Evolutionary conservation across 2,329 filamentous ascomycete species (phyloP).

Genomic region (Cladosporium austrohemisphaericum): DNA sequence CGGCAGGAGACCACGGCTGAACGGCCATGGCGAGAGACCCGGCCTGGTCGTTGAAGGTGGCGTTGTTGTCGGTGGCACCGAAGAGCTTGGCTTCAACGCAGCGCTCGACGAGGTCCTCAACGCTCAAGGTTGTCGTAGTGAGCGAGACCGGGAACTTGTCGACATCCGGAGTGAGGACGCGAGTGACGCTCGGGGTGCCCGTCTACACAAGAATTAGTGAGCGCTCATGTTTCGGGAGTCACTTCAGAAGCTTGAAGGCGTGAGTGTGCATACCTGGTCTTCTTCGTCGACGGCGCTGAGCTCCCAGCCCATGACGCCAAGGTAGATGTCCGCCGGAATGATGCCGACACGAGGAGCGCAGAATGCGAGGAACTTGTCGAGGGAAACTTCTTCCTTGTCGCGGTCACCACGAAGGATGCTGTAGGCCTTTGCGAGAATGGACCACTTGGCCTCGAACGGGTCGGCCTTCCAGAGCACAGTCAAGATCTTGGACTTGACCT

Average conservation of each 20-base stretch:
- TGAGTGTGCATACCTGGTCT: conserved; percentile 12
- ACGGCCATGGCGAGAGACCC: conserved; percentile 24
- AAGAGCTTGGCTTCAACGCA: conserved; percentile 29
- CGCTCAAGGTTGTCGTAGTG: conserved; percentile 30
- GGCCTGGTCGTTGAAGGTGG: conserved; percentile 16
- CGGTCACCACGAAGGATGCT: conserved; percentile 51
- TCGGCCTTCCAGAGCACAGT: conserved; percentile 50
- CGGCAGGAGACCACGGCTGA: neutral
- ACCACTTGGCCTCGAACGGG: conserved; percentile 50
- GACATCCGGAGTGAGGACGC: conserved; percentile 20
- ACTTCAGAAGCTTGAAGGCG: neutral
- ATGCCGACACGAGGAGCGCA: conserved; percentile 48
- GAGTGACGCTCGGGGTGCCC: conserved; percentile 9
- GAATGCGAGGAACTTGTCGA: conserved; percentile 47
- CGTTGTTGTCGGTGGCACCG: conserved; percentile 19
- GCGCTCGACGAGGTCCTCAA: conserved; percentile 33
- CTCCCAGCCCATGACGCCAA: conserved; percentile 47
- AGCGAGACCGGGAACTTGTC: conserved; percentile 21
- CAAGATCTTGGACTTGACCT: conserved; percentile 50
- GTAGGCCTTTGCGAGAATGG: conserved; percentile 53
- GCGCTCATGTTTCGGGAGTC: neutral
- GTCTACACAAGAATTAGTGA: conserved; percentile 2
- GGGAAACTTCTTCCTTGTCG: conserved; percentile 44
- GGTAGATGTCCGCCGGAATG: conserved; percentile 44
- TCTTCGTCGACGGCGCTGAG: conserved; percentile 25